Evolutionary conservation across 2,329 filamentous ascomycete species (phyloP), one percentile per base, ranked within the genome.

Genomic region (Aspergillus floridensis): DNA sequence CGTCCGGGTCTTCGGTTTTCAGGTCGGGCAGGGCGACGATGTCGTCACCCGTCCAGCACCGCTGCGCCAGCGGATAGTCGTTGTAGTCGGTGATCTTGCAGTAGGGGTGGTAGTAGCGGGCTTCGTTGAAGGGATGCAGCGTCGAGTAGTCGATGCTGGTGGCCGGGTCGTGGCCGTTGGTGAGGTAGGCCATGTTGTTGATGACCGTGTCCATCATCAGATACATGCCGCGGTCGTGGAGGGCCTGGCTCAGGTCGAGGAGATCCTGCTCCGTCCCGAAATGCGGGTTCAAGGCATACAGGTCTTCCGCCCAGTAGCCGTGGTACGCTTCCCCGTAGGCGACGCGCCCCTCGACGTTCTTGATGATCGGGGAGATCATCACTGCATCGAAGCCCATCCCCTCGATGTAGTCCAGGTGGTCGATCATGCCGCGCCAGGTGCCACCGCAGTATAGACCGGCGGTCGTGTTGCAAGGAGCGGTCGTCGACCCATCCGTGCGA

Each of bases 191-290:
- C 73, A 79, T 76, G 57, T 83, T 79, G 66, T 83, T 83, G 41
- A 80, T 76, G 12, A 83, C 81, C 2, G 81, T 76, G 62, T 84
- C 81, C 50, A 82, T 74, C 81, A 83, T 82, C 11, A 84, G 63
- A 61, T 79, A 82, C 80, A 80, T 83, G 59, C 75, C 79, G 63
- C 70, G 74, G 14, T 62, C 63, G 66, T 83, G 81, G 10, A 82
- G 67, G 8, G 79, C 76, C 38, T 68, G 70, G 44, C 76, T 77
- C 10, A 84, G 68, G 50, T 76, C 78, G 38, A 78, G 74, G 56
- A 84, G 67, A 62, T 83, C 81, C 29, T 75, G 72, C 31, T 71
- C 72, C 11, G 76, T 77, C 8, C 82, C 82, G 59, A 82, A 83
- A 61, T 82, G 77, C 3, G 72, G 67, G 64, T 84, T 84, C 48